A percentile compares a stretch with the other conserved stretches of the same genome.
phyloP scores from a whole-genome alignment of 129 eudicot genomes.

The Arctium lappa region DNA sequence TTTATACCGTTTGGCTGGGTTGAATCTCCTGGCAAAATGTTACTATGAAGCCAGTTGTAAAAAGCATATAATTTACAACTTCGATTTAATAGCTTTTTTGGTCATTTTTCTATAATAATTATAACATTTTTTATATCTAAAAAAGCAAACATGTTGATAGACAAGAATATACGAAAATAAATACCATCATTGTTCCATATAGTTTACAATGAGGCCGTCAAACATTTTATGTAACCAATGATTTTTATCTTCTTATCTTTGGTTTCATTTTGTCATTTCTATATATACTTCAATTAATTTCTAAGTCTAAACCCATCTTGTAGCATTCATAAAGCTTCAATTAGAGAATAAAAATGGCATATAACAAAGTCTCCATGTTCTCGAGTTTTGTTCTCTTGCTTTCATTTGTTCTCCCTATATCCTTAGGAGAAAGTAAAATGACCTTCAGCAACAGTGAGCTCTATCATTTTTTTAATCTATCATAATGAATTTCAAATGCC shows the following conservation, averaged over 20 bases:
- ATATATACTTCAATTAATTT: constrained; percentile 12
- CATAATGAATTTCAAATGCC: too few relatives aligned
- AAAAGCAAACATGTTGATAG: too few relatives aligned
- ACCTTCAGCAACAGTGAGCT: constrained; percentile 16
- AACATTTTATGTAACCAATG: not conserved
- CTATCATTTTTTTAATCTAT: not conserved
- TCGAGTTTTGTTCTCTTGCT: not conserved
- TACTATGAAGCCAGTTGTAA: too few relatives aligned
- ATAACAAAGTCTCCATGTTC: not conserved
- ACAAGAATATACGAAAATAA: too few relatives aligned
- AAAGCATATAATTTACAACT: too few relatives aligned
- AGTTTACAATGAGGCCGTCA: constrained; percentile 17
- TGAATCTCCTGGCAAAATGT: too few relatives aligned
- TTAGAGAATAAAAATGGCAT: constrained; percentile 25
- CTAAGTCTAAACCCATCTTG: not conserved
- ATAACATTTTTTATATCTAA: too few relatives aligned
- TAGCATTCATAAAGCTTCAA: not conserved
- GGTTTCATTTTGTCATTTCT: not conserved
- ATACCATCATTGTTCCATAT: constrained; percentile 14
- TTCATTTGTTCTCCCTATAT: constrained; percentile 10
- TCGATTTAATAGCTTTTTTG: too few relatives aligned
- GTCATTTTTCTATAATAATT: too few relatives aligned
- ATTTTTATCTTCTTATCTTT: not conserved
- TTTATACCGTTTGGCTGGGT: too few relatives aligned
- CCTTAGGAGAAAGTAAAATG: constrained; percentile 25